Percentiles rank a stretch among this genome's conserved stretches.
Evolutionary conservation across 2,329 filamentous ascomycete genomes (phyloP).

Genomic region (Sporothrix schenckii): DNA sequence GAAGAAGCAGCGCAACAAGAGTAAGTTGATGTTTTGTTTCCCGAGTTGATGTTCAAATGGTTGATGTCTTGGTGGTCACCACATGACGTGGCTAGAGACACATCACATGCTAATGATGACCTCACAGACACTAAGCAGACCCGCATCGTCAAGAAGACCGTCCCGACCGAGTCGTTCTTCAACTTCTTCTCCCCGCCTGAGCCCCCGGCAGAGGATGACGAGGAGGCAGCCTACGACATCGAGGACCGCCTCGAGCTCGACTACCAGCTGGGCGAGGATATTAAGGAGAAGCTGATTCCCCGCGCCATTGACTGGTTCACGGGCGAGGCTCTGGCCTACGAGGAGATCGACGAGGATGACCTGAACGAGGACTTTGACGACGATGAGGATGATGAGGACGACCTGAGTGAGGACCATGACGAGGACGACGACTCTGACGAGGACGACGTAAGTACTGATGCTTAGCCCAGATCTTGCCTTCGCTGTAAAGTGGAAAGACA

Average conservation of each 20-base stretch:
- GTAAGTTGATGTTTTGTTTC: slow-evolving; percentile 55
- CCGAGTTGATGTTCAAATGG: slow-evolving; percentile 39
- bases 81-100: background rate
- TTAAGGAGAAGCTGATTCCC: slow-evolving; percentile 99
- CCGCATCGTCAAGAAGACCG: slow-evolving; percentile 97
- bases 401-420: slow-evolving; percentile 80
- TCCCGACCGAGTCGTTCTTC: slow-evolving; percentile 97
- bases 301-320: slow-evolving; percentile 99
- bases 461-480: background rate
- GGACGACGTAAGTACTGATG: slow-evolving; percentile 63
- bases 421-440: slow-evolving; percentile 76
- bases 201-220: slow-evolving; percentile 73
- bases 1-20: slow-evolving; percentile 99
- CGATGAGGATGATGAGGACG: slow-evolving; percentile 91
- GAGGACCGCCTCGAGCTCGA: slow-evolving; percentile 97
- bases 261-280: slow-evolving; percentile 98
- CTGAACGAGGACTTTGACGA: slow-evolving; percentile 82
- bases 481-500: background rate
- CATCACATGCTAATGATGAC: slow-evolving; percentile 23
- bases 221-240: slow-evolving; percentile 82
- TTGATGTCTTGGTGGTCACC: background rate
- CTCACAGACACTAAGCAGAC: slow-evolving; percentile 99
- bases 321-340: slow-evolving; percentile 93
- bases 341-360: slow-evolving; percentile 85
- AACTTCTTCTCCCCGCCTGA: slow-evolving; percentile 98